Evolutionary conservation across 108 stramenopile genomes (phyloP).

Genomic region (Skeletonema marinoi): DNA sequence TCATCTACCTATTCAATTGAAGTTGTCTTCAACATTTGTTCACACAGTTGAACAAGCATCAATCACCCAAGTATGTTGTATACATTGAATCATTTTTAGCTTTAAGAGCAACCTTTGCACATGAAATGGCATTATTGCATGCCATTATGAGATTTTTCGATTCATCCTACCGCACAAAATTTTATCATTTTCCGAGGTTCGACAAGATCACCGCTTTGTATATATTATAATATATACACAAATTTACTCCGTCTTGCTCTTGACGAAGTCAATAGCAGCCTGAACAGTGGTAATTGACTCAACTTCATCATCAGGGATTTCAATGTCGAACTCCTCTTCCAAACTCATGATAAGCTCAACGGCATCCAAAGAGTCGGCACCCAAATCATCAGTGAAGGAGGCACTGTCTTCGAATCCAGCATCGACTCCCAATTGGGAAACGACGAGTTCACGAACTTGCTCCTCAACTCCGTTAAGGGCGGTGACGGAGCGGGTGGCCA

Average conservation of each 20-base stretch:
- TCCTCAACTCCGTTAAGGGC: slow-evolving; percentile 60
- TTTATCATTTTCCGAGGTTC: background rate
- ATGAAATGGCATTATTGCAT: background rate
- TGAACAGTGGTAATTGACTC: slow-evolving; percentile 89
- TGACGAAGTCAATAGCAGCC: slow-evolving; percentile 90
- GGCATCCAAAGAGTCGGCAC: slow-evolving; percentile 96
- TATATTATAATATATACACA: no score
- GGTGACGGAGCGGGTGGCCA: slow-evolving; percentile 46
- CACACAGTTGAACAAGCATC: no score
- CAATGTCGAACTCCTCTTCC: slow-evolving; percentile 96
- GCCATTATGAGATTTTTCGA: background rate
- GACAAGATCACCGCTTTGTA: background rate
- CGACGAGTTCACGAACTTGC: slow-evolving; percentile 50
- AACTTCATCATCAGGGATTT: slow-evolving; percentile 97
- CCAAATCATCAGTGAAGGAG: slow-evolving; percentile 95
- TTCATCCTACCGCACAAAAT: background rate
- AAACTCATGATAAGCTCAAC: slow-evolving; percentile 97
- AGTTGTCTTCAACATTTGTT: no score
- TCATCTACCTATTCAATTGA: no score
- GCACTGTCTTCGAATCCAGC: slow-evolving; percentile 70
- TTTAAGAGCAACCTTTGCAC: slow-evolving; percentile 1
- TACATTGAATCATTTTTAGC: background rate
- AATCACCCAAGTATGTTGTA: background rate
- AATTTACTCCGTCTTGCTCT: slow-evolving; percentile 17
- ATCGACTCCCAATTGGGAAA: slow-evolving; percentile 38